Base-by-base conservation (phyloP, 169 alveolate genomes). In the Amoebophrya sp. region DNA sequence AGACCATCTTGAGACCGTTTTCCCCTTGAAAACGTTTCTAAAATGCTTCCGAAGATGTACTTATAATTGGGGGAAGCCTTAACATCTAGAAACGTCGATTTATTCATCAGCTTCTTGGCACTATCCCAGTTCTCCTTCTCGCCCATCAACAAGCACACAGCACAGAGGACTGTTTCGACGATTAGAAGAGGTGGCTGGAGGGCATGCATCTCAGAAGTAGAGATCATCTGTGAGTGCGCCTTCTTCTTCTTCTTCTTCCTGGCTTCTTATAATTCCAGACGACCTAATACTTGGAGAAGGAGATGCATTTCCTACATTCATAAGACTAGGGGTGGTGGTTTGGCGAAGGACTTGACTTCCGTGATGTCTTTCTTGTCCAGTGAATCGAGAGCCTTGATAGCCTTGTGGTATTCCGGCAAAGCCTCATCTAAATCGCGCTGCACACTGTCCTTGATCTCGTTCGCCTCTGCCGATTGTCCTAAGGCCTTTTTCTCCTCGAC, bases 51-150 rank as follows among this genome's bases (percentile, higher is more conserved):
- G n/a, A n/a, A n/a, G n/a, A n/a, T n/a, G n/a, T n/a, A n/a, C n/a
- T n/a, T n/a, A n/a, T n/a, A n/a, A n/a, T n/a, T n/a, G n/a, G n/a
- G n/a, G n/a, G n/a, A n/a, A n/a, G n/a, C n/a, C n/a, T n/a, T n/a
- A n/a, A n/a, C n/a, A n/a, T 95, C 95, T 78, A 96, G 94, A 94
- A 97, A 96, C 93, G 94, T 95, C 90, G 96, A 95, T 18, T 97
- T 96, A 89, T 95, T 96, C 93, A 98, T 95, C 41, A 97, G 96
- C 92, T 96, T 96, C 94, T 97, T 97, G 34, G 97, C 98, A 40
- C 95, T 96, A 0, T 97, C 97, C 98, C 98, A 98, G 39, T 95
- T 96, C 94, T 97, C 97, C 93, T 96, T 96, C 93, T 95, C 95
- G 53, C 96, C 96, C 89, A 96, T 93, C 40, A 98, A 94, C 77